Evolutionary conservation across 2,329 filamentous ascomycete genomes (phyloP).

Genomic region (Graphium sp.): DNA sequence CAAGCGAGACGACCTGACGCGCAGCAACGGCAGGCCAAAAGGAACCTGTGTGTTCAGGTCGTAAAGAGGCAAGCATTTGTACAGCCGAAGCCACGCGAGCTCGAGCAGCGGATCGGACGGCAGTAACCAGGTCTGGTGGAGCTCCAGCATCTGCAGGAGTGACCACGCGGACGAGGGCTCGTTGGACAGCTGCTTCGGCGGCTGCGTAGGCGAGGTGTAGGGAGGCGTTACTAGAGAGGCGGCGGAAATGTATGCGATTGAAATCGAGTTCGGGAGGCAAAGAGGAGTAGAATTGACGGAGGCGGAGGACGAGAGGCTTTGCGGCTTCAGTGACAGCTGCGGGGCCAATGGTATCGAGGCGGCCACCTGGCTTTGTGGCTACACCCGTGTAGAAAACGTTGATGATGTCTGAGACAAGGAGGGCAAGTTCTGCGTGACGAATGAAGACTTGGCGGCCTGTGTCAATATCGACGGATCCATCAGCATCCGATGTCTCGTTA

Average conservation of each 20-base stretch:
- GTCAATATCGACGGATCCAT: constrained; percentile 18
- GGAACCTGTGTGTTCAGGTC: constrained; percentile 20
- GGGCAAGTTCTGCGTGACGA: constrained; percentile 23
- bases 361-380: no score
- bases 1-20: no score
- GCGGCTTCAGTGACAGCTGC: constrained; percentile 21
- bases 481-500: constrained; percentile 12
- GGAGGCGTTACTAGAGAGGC: constrained; percentile 19
- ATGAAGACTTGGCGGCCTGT: constrained; percentile 22
- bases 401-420: constrained; percentile 25
- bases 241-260: constrained; percentile 17
- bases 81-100: constrained; percentile 14
- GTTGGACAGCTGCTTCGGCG: constrained; percentile 23
- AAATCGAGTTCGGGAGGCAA: constrained; percentile 23
- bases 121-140: constrained; percentile 4
- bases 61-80: constrained; percentile 15
- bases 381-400: constrained; percentile 8
- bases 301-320: constrained; percentile 25
- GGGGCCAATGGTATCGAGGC: constrained; percentile 4
- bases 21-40: constrained; percentile 21
- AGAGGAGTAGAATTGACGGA: constrained; percentile 27
- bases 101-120: constrained; percentile 11
- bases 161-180: constrained; percentile 18
- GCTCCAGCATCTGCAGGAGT: constrained; percentile 1
- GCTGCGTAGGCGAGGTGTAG: constrained; percentile 23